These are phyloP conservation scores for Hemileccinum impolitum DNA, from an alignment of 768 basidiomycete species.

Conservation along the genomic window DNA sequence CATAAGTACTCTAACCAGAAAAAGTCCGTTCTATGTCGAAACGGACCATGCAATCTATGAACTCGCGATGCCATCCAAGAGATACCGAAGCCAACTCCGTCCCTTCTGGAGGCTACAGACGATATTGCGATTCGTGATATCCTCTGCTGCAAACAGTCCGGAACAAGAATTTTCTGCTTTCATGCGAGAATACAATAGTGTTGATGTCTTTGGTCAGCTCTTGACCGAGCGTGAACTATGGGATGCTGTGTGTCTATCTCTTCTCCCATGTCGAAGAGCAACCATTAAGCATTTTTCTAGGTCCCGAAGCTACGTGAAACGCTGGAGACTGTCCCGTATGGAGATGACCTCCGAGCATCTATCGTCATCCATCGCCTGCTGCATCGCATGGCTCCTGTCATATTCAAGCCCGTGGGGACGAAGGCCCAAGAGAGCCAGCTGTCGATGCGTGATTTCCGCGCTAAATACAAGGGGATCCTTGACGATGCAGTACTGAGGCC, in stretches of 20 bases:
- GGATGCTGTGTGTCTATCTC: slow-evolving; percentile 20
- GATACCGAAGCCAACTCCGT: slow-evolving; percentile 41
- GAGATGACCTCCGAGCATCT: slow-evolving; percentile 20
- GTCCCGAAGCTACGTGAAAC: slow-evolving; percentile 15
- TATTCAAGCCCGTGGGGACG: slow-evolving; percentile 11
- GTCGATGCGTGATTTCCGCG: background rate
- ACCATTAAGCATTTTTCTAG: slow-evolving; percentile 8
- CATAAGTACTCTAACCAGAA: slow-evolving; percentile 1
- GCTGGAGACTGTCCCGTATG: slow-evolving; percentile 22
- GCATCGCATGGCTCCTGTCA: slow-evolving; percentile 2
- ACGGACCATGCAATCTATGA: slow-evolving; percentile 65
- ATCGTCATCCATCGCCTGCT: slow-evolving; percentile 20
- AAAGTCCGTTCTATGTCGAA: slow-evolving; percentile 63
- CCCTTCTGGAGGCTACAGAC: slow-evolving; percentile 51
- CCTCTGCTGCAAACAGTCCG: slow-evolving; percentile 23
- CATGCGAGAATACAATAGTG: slow-evolving; percentile 25
- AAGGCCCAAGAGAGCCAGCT: background rate
- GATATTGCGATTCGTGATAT: slow-evolving; percentile 48
- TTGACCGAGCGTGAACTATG: slow-evolving; percentile 27
- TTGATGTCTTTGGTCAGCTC: slow-evolving; percentile 15
- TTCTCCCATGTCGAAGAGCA: background rate
- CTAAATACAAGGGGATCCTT: slow-evolving; percentile 36
- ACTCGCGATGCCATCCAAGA: slow-evolving; percentile 41
- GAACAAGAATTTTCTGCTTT: slow-evolving; percentile 35
- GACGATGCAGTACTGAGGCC: slow-evolving; percentile 56